A percentile compares a stretch with the other conserved stretches of the same genome.
phyloP scores from a whole-genome alignment of 805 yeast species.

The Wickerhamiella australiensis region DNA sequence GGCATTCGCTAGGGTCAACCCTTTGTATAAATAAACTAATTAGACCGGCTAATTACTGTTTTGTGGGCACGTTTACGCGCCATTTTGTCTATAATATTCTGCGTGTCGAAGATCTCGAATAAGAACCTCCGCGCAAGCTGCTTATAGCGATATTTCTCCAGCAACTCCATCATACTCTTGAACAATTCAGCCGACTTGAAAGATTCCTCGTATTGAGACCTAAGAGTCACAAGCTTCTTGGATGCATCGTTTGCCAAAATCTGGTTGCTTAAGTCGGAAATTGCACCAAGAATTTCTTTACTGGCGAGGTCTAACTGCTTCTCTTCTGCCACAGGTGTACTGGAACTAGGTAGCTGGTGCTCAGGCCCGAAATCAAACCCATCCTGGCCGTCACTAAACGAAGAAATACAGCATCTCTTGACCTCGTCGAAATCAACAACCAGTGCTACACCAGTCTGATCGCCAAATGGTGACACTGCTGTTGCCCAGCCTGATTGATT shows the following conservation, averaged over 20 bases:
- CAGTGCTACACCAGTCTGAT: conserved; percentile 19
- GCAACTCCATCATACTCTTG: conserved; percentile 37
- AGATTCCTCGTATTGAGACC: conserved; percentile 37
- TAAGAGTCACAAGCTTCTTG: conserved; percentile 44
- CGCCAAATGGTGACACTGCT: conserved; percentile 27
- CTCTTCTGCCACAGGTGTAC: not conserved
- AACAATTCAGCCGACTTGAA: conserved; percentile 49
- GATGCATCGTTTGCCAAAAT: conserved; percentile 42
- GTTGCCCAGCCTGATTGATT: conserved; percentile 72
- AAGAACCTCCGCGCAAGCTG: conserved; percentile 52
- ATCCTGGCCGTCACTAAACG: conserved; percentile 19
- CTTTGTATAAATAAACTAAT: not conserved
- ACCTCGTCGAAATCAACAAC: not conserved
- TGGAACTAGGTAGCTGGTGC: not conserved
- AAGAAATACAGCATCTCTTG: not conserved
- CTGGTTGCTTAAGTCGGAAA: conserved; percentile 48
- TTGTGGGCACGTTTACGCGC: conserved; percentile 21
- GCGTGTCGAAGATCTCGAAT: conserved; percentile 46
- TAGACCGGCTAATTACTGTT: conserved; percentile 6
- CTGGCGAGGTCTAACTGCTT: not conserved
- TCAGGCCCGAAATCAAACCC: conserved; percentile 18
- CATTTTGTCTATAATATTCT: conserved; percentile 16
- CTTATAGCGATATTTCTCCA: conserved; percentile 48
- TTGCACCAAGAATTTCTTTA: conserved; percentile 20
- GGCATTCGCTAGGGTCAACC: too few relatives aligned